Percentiles rank a stretch among this genome's conserved stretches.
phyloP scores from a whole-genome alignment of 495 filamentous ascomycete genomes.

The Penicillium odoratum region DNA sequence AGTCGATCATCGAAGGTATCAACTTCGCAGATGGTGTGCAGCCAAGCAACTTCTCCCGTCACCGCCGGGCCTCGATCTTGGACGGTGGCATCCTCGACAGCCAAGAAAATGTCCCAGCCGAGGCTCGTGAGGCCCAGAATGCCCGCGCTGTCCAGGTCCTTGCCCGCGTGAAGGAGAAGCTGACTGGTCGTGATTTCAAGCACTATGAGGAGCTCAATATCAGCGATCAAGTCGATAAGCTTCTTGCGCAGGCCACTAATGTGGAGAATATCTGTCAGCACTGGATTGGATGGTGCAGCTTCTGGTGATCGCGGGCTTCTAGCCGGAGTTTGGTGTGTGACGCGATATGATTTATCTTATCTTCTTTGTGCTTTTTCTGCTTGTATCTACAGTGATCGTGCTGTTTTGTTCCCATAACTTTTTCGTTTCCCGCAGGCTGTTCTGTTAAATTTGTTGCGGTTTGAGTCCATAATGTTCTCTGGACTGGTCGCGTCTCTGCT shows the following conservation, averaged over 20 bases:
- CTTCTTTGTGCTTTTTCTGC: slow-evolving; percentile 8
- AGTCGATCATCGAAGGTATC: slow-evolving; percentile 68
- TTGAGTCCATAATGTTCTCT: slow-evolving; percentile 14
- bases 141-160: slow-evolving; percentile 90
- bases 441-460: slow-evolving; percentile 1
- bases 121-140: slow-evolving; percentile 79
- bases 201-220: slow-evolving; percentile 74
- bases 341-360: slow-evolving; percentile 18
- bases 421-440: neutral
- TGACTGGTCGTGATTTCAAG: slow-evolving; percentile 73
- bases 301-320: slow-evolving; percentile 59
- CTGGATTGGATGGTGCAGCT: slow-evolving; percentile 97
- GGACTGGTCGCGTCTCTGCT: slow-evolving; percentile 15
- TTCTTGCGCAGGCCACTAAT: slow-evolving; percentile 92
- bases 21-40: slow-evolving; percentile 52
- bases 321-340: slow-evolving; percentile 19
- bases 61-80: slow-evolving; percentile 51
- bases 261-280: slow-evolving; percentile 98
- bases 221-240: slow-evolving; percentile 87
- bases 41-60: slow-evolving; percentile 45
- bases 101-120: slow-evolving; percentile 50
- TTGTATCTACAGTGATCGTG: slow-evolving; percentile 28
- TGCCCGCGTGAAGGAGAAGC: slow-evolving; percentile 87
- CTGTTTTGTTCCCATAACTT: slow-evolving; percentile 9
- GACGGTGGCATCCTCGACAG: slow-evolving; percentile 53